phyloP scores from a whole-genome alignment of 139 green algal species.

The Volvox reticuliferus region DNA sequence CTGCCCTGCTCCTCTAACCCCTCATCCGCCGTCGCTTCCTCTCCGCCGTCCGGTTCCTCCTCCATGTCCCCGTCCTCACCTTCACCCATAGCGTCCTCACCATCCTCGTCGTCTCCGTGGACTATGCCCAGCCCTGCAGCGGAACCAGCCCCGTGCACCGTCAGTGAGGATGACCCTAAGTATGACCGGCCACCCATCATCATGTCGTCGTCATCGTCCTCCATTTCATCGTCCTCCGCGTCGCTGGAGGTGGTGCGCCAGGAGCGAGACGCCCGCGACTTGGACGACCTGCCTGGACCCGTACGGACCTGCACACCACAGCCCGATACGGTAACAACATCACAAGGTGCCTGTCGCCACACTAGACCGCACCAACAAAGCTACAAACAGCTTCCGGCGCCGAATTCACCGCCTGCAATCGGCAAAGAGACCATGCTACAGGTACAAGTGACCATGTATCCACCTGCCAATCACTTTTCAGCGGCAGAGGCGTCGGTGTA shows the following conservation, averaged over 20 bases:
- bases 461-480: no score
- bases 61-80: constrained; percentile 17
- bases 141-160: not conserved
- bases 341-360: no score
- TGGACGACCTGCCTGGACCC: constrained; percentile 30
- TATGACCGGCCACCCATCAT: not conserved
- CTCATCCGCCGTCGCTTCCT: constrained; percentile 38
- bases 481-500: no score
- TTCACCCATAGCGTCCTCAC: not conserved
- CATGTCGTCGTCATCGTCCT: constrained; percentile 28
- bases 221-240: constrained; percentile 33
- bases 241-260: constrained; percentile 45
- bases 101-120: constrained; percentile 15
- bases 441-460: no score
- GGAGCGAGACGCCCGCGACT: constrained; percentile 22
- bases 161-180: not conserved
- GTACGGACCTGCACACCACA: constrained; percentile 15
- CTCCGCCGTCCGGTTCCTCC: constrained; percentile 27
- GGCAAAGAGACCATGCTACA: no score
- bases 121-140: not conserved
- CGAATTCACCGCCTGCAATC: no score
- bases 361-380: no score
- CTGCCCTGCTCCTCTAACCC: constrained; percentile 1
- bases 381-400: no score
- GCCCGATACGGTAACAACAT: no score